Percentiles rank a stretch among this genome's conserved stretches.
Conservation (phyloP, 202 grass and related monocot genomes). For the Elaeis oleifera region DNA sequence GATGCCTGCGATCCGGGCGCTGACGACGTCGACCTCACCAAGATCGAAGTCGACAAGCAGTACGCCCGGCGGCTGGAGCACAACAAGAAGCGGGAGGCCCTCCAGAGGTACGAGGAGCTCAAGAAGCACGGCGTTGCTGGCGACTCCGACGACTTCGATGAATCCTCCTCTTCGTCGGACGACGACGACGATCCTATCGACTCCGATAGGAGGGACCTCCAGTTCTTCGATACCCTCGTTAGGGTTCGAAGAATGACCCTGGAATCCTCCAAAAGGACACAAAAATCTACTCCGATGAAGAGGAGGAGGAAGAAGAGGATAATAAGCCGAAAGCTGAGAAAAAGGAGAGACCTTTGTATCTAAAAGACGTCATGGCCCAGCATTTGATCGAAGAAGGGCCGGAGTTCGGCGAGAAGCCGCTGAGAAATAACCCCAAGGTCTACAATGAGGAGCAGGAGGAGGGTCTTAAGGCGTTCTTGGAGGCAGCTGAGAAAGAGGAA, state of each 20-base stretch:
- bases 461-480: slow-evolving; percentile 41
- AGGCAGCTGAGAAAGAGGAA: slow-evolving; percentile 37
- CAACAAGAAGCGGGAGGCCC: slow-evolving; percentile 72
- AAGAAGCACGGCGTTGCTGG: slow-evolving; percentile 41
- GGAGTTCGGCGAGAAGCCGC: slow-evolving; percentile 39
- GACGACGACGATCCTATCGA: slow-evolving; percentile 18
- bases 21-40: not conserved
- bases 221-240: slow-evolving; percentile 27
- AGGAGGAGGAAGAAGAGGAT: slow-evolving; percentile 7
- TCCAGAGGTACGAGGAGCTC: slow-evolving; percentile 46
- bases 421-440: slow-evolving; percentile 38
- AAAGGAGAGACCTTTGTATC: slow-evolving; percentile 63
- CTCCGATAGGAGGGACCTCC: not conserved
- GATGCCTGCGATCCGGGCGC: no score
- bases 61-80: slow-evolving; percentile 63
- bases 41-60: slow-evolving; percentile 63
- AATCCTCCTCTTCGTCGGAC: not conserved
- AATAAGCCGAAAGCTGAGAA: slow-evolving; percentile 21
- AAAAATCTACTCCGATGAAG: slow-evolving; percentile 40
- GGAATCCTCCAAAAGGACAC: slow-evolving; percentile 39
- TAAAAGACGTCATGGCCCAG: slow-evolving; percentile 72
- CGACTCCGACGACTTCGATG: not conserved
- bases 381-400: slow-evolving; percentile 69
- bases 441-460: slow-evolving; percentile 51
- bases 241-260: slow-evolving; percentile 54